phyloP scores from a whole-genome alignment of 352 stramenopile species.

The Aphanomyces cochlioides region DNA sequence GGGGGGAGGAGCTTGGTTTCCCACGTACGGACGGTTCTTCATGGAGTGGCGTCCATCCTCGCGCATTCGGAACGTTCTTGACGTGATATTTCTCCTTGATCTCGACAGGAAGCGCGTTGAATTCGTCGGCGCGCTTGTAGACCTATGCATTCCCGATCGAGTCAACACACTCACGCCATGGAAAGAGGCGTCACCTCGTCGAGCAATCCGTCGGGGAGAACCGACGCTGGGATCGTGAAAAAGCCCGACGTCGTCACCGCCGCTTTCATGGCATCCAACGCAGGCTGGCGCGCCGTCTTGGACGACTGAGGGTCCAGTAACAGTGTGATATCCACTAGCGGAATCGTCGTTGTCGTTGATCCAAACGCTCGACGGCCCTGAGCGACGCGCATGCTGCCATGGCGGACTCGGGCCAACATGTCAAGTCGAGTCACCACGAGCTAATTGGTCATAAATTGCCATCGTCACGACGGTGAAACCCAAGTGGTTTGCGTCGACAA shows the following conservation, averaged over 20 bases:
- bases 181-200: constrained; percentile 33
- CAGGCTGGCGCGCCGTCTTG: constrained; percentile 38
- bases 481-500: no score
- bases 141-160: constrained; percentile 30
- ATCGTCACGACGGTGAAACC: no score
- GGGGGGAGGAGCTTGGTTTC: no score
- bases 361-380: background rate
- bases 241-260: constrained; percentile 64
- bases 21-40: constrained; percentile 67
- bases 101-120: constrained; percentile 51
- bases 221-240: constrained; percentile 71
- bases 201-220: constrained; percentile 53
- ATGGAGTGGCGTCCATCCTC: constrained; percentile 79
- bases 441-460: no score
- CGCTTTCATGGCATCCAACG: constrained; percentile 53
- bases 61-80: constrained; percentile 65
- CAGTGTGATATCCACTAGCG: constrained; percentile 64
- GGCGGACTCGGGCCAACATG: no score
- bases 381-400: background rate
- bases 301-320: constrained; percentile 40
- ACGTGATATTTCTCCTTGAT: constrained; percentile 76
- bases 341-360: constrained; percentile 33
- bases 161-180: background rate
- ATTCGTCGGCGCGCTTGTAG: constrained; percentile 65
- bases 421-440: no score